Percentiles rank a stretch among this genome's conserved stretches.
Evolutionary conservation across 2,329 filamentous ascomycete species (phyloP).

Genomic region (Zalaria obscura): DNA sequence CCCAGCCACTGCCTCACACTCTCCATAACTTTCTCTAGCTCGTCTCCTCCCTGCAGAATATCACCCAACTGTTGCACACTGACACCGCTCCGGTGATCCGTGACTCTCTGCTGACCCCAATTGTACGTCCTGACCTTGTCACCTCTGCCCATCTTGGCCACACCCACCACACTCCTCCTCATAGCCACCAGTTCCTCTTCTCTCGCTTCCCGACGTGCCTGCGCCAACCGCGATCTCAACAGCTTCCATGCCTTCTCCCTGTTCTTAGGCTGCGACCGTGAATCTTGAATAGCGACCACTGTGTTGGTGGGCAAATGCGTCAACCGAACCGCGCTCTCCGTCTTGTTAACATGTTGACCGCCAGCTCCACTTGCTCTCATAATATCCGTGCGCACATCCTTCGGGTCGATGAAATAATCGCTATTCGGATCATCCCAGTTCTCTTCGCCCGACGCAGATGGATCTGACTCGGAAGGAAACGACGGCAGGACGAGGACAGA

Average conservation of each 20-base stretch:
- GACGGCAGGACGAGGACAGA: slow-evolving; percentile 85
- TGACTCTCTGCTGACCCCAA: slow-evolving; percentile 63
- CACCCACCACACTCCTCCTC: slow-evolving; percentile 64
- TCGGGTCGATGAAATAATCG: slow-evolving; percentile 78
- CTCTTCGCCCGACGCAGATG: slow-evolving; percentile 41
- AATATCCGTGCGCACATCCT: slow-evolving; percentile 71
- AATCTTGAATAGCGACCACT: slow-evolving; percentile 84
- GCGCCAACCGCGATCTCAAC: slow-evolving; percentile 67
- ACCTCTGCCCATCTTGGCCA: slow-evolving; percentile 68
- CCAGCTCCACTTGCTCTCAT: slow-evolving; percentile 89
- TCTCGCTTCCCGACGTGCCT: slow-evolving; percentile 62
- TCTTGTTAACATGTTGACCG: slow-evolving; percentile 97
- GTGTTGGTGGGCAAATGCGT: slow-evolving; percentile 82
- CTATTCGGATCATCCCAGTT: slow-evolving; percentile 66
- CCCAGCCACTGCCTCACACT: slow-evolving; percentile 65
- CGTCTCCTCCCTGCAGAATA: slow-evolving; percentile 63
- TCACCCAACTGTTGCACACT: slow-evolving; percentile 69
- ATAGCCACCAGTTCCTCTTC: slow-evolving; percentile 67
- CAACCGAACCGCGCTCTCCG: slow-evolving; percentile 84
- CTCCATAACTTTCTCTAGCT: slow-evolving; percentile 60
- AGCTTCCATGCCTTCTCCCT: slow-evolving; percentile 76
- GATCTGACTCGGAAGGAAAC: slow-evolving; percentile 45
- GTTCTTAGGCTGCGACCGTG: slow-evolving; percentile 79
- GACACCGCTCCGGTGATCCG: slow-evolving; percentile 70
- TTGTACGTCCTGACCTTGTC: slow-evolving; percentile 96